Percentiles rank a stretch among this genome's conserved stretches.
Conservation (phyloP, 257 asterid genomes). For the Avicennia marina region DNA sequence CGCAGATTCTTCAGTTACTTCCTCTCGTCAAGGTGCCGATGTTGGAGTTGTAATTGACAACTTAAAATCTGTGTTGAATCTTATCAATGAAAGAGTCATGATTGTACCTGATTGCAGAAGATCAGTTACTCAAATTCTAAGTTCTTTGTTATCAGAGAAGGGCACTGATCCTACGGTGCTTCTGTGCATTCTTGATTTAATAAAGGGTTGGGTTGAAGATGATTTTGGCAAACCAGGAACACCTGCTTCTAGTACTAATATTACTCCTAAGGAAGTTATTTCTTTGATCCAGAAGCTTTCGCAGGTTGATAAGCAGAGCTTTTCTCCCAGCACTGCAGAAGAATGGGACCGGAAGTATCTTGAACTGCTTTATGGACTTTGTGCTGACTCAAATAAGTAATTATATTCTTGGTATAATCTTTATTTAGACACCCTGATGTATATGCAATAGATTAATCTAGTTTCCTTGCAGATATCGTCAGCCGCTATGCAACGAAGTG, state of each 20-base stretch:
- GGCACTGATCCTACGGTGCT: conserved; percentile 92
- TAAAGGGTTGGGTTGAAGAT: conserved; percentile 88
- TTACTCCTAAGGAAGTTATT: conserved; percentile 82
- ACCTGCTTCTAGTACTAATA: conserved; percentile 57
- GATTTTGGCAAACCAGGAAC: conserved; percentile 79
- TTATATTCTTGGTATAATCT: not conserved
- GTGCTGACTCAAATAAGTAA: conserved; percentile 93
- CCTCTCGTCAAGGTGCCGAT: conserved; percentile 97
- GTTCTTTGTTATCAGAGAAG: conserved; percentile 83
- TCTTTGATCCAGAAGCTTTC: conserved; percentile 96
- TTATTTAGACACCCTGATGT: conserved; percentile 15
- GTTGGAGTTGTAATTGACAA: conserved; percentile 77
- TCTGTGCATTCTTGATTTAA: conserved; percentile 79
- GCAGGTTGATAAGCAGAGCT: conserved; percentile 87
- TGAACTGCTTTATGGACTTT: conserved; percentile 86
- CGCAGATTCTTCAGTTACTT: conserved; percentile 87
- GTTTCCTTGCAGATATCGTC: conserved; percentile 65
- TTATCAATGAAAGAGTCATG: conserved; percentile 86
- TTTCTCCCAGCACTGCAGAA: conserved; percentile 53
- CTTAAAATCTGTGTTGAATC: conserved; percentile 76
- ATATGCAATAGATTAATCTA: conserved; percentile 18
- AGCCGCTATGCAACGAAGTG: conserved; percentile 77
- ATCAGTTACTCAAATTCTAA: conserved; percentile 73
- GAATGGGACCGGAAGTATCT: conserved; percentile 97
- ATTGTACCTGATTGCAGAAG: conserved; percentile 88